Conservation (phyloP, 192 early-diverging fungal species). For the Podila horticola region DNA sequence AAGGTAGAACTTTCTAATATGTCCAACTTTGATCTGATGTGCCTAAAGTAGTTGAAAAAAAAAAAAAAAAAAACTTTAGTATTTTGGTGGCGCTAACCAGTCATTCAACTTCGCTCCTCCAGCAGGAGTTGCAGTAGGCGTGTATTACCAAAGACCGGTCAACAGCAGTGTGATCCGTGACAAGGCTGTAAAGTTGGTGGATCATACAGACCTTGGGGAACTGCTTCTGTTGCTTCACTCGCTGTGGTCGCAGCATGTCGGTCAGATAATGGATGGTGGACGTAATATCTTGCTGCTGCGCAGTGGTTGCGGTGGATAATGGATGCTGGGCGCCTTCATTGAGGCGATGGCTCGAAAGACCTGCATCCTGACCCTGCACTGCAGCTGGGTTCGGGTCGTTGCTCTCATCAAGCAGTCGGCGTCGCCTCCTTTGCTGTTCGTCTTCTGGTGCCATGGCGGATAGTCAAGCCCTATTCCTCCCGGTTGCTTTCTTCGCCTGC, state of each 20-base stretch:
- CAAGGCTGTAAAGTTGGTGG: slow-evolving; percentile 58
- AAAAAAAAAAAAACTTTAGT: background rate
- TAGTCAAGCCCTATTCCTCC: too few species aligned
- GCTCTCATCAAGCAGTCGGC: too few species aligned
- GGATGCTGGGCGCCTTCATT: background rate
- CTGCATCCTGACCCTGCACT: too few species aligned
- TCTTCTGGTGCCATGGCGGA: too few species aligned
- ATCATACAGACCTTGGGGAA: slow-evolving; percentile 53
- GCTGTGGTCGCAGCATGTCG: slow-evolving; percentile 12
- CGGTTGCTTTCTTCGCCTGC: too few species aligned
- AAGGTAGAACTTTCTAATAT: slow-evolving; percentile 53
- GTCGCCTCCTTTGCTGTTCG: too few species aligned
- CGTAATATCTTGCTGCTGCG: slow-evolving; percentile 13
- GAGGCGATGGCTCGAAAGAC: background rate
- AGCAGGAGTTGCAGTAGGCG: too few species aligned
- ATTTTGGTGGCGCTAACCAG: background rate
- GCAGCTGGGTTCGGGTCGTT: too few species aligned
- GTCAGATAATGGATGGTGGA: slow-evolving; percentile 25
- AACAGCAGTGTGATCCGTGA: slow-evolving; percentile 51
- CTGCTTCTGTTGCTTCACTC: slow-evolving; percentile 25
- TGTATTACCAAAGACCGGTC: slow-evolving; percentile 54
- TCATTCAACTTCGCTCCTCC: too few species aligned
- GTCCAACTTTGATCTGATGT: slow-evolving; percentile 38
- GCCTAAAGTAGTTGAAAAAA: slow-evolving; percentile 16
- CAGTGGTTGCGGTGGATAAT: background rate